phyloP scores from a whole-genome alignment of 129 eudicot species.

The Artemisia tridentata region DNA sequence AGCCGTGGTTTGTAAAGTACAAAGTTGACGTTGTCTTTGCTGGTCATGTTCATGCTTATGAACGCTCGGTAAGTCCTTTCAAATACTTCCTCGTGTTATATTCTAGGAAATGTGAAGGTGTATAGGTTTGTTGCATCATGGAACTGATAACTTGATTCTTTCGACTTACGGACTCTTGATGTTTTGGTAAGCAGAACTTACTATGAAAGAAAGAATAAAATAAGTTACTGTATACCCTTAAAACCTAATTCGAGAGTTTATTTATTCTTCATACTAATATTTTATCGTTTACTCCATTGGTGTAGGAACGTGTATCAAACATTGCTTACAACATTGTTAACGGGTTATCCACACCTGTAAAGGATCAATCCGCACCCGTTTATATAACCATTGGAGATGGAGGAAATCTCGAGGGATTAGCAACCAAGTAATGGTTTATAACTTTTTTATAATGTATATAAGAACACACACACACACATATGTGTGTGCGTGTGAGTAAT shows the following conservation, averaged over 20 bases:
- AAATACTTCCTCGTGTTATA: background rate
- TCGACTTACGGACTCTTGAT: too few relatives aligned
- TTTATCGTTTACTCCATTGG: background rate
- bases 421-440: slow-evolving; percentile 55
- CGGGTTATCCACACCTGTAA: slow-evolving; percentile 64
- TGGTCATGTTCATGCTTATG: slow-evolving; percentile 95
- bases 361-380: slow-evolving; percentile 80
- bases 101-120: too few relatives aligned
- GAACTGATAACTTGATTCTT: too few relatives aligned
- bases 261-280: background rate
- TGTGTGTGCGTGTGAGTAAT: background rate
- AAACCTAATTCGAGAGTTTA: background rate
- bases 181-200: too few relatives aligned
- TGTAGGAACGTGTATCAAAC: slow-evolving; percentile 78
- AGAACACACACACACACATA: background rate
- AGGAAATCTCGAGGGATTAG: slow-evolving; percentile 83
- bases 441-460: background rate
- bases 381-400: slow-evolving; percentile 91
- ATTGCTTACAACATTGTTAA: slow-evolving; percentile 71
- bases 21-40: slow-evolving; percentile 85
- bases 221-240: too few relatives aligned
- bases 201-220: too few relatives aligned
- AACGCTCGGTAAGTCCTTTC: slow-evolving; percentile 57
- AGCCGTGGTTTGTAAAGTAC: slow-evolving; percentile 76
- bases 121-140: too few relatives aligned